Evolutionary conservation across 192 early-diverging fungal species (phyloP), one percentile per base, ranked within the genome.

Genomic region (Gamsiella multidivaricata): DNA sequence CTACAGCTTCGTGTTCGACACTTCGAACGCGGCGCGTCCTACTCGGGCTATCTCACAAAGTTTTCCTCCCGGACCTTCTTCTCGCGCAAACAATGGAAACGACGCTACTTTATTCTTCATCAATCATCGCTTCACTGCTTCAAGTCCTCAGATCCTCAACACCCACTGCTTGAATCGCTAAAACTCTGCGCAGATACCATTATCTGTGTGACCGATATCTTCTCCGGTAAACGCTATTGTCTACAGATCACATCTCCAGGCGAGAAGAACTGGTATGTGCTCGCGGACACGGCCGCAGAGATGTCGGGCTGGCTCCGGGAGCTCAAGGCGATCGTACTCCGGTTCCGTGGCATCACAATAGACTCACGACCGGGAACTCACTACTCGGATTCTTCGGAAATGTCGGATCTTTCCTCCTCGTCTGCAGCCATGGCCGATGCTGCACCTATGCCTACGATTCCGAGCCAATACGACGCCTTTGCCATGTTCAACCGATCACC

Each of bases 131-230:
- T 83, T 23, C 67, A 83, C 32, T 83, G 81, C 69, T 83, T 83
- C 67, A 83, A 83, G 51, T 74, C 70, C 3, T 65, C 69, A 6
- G 81, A 83, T 34, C 54, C 58, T 36, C 68, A 60, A 15, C 68
- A 79, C 17, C 55, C 54, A 22, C 45, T 83, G 41, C 58, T 75
- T 17, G 81, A 83, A 18, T 70, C 62, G 15, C 46, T 83, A 22
- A 47, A 60, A n/a, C 42, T 83, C 8, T 66, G 62, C 25, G 63
- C 76, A 32, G 69, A 80, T 2, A 80, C 76, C n/a, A 69, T 80
- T 10, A 78, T 83, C 18, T 83, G 81, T 41, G 81, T 83, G n/a
- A 83, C 76, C 32, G 81, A 83, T 28, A 54, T 72, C 41, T 83
- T 83, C 32, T 66, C 51, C 42, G 75, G 81, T 26, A 80, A 80